phyloP scores from a whole-genome alignment of 139 green algal genomes.

The Tetraselmis striata region DNA sequence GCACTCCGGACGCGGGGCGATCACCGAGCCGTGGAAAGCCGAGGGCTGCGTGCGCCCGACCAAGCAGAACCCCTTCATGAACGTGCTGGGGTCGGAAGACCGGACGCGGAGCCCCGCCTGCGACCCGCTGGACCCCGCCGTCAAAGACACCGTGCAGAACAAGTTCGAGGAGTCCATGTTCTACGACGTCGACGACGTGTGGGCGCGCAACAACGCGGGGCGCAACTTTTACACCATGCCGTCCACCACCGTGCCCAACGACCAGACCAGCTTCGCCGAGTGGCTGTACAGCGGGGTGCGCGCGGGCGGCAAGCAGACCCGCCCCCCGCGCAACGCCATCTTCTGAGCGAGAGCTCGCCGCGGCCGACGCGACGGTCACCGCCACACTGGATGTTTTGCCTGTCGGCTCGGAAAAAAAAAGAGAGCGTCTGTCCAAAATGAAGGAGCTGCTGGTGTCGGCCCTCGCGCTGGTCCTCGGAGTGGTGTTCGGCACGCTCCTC shows the following conservation, averaged over 20 bases:
- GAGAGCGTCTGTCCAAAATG: no score
- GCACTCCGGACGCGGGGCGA: no score
- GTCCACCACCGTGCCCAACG: slow-evolving; percentile 2
- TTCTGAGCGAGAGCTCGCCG: no score
- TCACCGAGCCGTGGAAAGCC: no score
- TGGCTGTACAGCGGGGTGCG: slow-evolving; percentile 5
- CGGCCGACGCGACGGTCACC: no score
- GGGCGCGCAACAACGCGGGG: background rate
- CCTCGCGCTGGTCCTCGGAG: no score
- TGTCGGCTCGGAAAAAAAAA: no score
- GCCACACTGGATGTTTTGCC: no score
- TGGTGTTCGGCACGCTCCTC: no score
- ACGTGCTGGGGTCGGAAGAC: slow-evolving; percentile 1
- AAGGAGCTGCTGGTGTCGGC: no score
- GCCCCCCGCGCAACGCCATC: no score
- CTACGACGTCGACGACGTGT: slow-evolving; percentile 13
- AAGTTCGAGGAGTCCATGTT: background rate
- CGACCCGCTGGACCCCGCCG: background rate
- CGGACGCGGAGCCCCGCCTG: background rate
- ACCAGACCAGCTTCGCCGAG: slow-evolving; percentile 2
- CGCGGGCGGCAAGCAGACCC: no score
- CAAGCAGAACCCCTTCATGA: slow-evolving; percentile 10
- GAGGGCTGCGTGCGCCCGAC: background rate
- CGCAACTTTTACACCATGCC: slow-evolving; percentile 11
- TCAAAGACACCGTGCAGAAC: background rate